These are phyloP conservation scores for Arthromyces matolae DNA, from an alignment of 768 basidiomycete species.

Conservation along the genomic window DNA sequence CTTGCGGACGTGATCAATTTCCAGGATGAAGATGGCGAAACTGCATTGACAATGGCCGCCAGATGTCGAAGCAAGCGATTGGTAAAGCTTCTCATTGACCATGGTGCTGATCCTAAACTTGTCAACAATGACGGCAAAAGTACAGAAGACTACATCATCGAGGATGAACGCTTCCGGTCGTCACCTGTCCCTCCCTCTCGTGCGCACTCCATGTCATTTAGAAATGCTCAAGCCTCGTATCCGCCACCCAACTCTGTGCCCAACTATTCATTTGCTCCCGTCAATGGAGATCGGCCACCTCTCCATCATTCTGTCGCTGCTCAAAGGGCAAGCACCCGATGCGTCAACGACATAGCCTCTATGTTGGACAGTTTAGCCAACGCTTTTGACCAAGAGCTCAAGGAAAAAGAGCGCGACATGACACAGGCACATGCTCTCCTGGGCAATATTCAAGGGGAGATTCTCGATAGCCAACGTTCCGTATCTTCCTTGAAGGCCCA, in stretches of 20 bases:
- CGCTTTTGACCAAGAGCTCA: conserved; percentile 88
- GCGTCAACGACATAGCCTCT: conserved; percentile 77
- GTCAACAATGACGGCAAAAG: conserved; percentile 93
- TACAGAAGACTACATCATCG: conserved; percentile 97
- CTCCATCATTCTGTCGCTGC: conserved; percentile 84
- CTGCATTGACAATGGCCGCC: conserved; percentile 94
- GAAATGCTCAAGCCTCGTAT: conserved; percentile 62
- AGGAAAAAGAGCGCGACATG: conserved; percentile 88
- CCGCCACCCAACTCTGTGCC: conserved; percentile 29
- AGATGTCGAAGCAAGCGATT: conserved; percentile 93
- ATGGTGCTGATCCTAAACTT: conserved; percentile 94
- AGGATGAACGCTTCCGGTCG: conserved; percentile 94
- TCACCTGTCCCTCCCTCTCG: conserved; percentile 81
- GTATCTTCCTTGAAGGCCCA: conserved; percentile 67
- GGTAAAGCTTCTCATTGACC: conserved; percentile 92
- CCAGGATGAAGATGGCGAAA: conserved; percentile 98
- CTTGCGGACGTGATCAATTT: conserved; percentile 98
- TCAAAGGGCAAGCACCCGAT: conserved; percentile 81
- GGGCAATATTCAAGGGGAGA: conserved; percentile 84
- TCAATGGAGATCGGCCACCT: conserved; percentile 62
- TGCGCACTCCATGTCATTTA: conserved; percentile 62
- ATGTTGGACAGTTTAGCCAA: conserved; percentile 87
- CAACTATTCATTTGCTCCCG: conserved; percentile 38
- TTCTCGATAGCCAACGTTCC: conserved; percentile 77
- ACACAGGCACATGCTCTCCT: conserved; percentile 86